Base-by-base conservation (phyloP, 768 basidiomycete species). In the Leccinum variicolor region DNA sequence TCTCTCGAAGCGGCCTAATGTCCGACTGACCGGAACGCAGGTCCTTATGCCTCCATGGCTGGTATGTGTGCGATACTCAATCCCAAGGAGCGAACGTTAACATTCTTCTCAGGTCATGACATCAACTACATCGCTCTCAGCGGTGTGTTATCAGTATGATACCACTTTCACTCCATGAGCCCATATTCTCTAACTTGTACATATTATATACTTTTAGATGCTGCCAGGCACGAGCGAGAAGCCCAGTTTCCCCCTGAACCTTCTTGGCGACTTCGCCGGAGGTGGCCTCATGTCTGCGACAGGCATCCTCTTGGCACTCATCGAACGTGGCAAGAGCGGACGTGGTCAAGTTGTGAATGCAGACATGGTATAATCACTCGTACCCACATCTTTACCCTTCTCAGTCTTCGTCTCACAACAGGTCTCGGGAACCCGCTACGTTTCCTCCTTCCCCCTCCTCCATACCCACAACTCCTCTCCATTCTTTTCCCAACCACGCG, bases 51-150 rank as follows among this genome's bases (percentile, higher is more conserved):
- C 64, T 77, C 85, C 63, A 90, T 90, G 87, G 91, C 91, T 31
- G 89, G 89, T 86, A 66, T 28, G 77, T 65, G 15, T 33, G 5
- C 54, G 15, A 51, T 55, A 34, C 39, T 46, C 13, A 29, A 59
- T 21, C 43, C n/a, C 31, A n/a, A 39, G 9, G 29, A 26, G 17
- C 29, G 47, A 41, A 51, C 33, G 23, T 53, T 25, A 8, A 53
- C 17, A 26, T 39, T 50, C 56, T 19, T 43, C 11, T 19, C 46
- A 85, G 91, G 91, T 17, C 91, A 94, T 66, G 91, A 94, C 66
- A 81, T 93, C 55, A 93, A 92, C 69, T 93, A 92, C 67, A 79
- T 92, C 13, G 90, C 91, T 15, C 76, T 90, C 33, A 90, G 87
- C 57, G 91, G 91, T 0, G 78, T 87, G 3, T 73, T 92, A 9